Evolutionary conservation across 2,329 filamentous ascomycete genomes (phyloP).

Genomic region (Macrophomina pseudophaseolina): DNA sequence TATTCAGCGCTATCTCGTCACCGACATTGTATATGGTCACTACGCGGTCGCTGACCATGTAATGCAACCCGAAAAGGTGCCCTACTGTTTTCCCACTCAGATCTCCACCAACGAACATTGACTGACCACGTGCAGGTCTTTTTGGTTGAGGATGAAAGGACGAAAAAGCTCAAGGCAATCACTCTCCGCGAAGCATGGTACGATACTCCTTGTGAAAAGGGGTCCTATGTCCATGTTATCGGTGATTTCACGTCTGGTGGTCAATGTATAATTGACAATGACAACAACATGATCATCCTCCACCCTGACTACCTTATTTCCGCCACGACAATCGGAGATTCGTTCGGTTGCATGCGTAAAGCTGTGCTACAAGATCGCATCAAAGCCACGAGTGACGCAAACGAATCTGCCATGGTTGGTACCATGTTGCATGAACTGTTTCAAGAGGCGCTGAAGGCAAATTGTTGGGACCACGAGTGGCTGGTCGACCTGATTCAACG

Average conservation of each 20-base stretch:
- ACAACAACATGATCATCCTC: conserved; percentile 81
- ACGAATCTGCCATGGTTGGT: conserved; percentile 84
- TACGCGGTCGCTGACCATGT: conserved; percentile 68
- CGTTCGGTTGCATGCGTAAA: conserved; percentile 86
- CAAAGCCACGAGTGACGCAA: conserved; percentile 83
- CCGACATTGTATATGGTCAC: conserved; percentile 70
- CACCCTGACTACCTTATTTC: conserved; percentile 96
- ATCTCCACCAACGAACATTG: background rate
- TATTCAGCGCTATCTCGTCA: conserved; percentile 87
- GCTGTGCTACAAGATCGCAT: conserved; percentile 94
- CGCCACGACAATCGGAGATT: conserved; percentile 94
- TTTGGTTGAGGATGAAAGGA: conserved; percentile 78
- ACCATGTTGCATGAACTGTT: conserved; percentile 95
- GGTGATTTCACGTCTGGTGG: conserved; percentile 73
- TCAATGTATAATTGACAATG: conserved; percentile 82
- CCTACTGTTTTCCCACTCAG: conserved; percentile 28
- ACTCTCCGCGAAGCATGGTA: conserved; percentile 85
- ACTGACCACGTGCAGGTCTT: conserved; percentile 66
- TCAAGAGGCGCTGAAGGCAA: conserved; percentile 83
- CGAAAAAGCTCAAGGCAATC: conserved; percentile 69
- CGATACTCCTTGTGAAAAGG: conserved; percentile 75
- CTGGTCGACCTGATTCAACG: conserved; percentile 69
- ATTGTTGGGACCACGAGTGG: conserved; percentile 76
- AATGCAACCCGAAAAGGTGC: conserved; percentile 73
- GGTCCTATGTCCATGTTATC: conserved; percentile 84